Base-by-base conservation (phyloP, 73 alveolate species). In the Symbiodinium natans region DNA sequence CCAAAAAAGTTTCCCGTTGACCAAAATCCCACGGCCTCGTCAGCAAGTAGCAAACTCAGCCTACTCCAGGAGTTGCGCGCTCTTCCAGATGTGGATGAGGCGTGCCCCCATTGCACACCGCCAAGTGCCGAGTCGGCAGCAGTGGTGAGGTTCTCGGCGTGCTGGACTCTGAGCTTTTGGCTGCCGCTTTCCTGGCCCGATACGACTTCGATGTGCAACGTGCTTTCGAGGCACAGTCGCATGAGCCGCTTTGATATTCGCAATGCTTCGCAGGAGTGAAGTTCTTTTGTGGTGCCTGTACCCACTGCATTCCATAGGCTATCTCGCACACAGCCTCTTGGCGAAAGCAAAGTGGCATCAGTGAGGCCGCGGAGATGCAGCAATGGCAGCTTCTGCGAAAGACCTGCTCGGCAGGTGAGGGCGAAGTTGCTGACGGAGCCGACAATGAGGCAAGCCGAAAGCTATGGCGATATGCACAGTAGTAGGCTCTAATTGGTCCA, bases 291-390 rank as follows among this genome's bases (percentile, higher is more conserved):
- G 21, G 59, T 46, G 59, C 13, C 59, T 46, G 6, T 46, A 13
- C 59, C n/a, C n/a, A n/a, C n/a, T n/a, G n/a, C n/a, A n/a, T n/a
- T n/a, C n/a, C n/a, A n/a, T n/a, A 90, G 39, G 97, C 97, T 25
- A 63, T 90, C 31, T 77, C 34, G 56, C 88, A 34, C 21, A 90
- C 97, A 1, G 38, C 39, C 27, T 9, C 80, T 11, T 90, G 97
- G 97, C 97, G 97, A 56, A 27, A 82, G 54, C 75, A 68, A 56
- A 90, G 97, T 34, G 97, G 97, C 2, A 88, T 88, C 13, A 8
- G 77, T 33, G 97, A 90, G 97, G 97, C 88, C 80, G 34, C 80
- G 80, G 42, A 33, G 43, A n/a, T 31, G 33, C 27, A 13, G 29
- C 33, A 48, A 10, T 48, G 23, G 17, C 8, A 17, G 23, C 59